A percentile compares a stretch with the other conserved stretches of the same genome.
Evolutionary conservation across 2,329 filamentous ascomycete species (phyloP).

Genomic region (Stylonectria norvegica): DNA sequence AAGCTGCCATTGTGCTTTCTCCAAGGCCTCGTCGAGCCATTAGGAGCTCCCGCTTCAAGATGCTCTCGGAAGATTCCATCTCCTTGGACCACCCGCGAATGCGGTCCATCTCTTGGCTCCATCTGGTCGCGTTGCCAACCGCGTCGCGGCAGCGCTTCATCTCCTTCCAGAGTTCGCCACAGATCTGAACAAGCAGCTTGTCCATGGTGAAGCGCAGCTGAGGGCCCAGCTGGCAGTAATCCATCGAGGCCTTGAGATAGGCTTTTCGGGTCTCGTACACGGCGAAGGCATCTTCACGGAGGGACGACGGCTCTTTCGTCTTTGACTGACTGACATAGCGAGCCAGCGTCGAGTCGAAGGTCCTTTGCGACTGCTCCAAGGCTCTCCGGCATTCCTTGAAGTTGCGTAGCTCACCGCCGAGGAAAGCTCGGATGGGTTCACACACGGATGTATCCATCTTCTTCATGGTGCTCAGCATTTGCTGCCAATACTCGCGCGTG

Average conservation of each 20-base stretch:
- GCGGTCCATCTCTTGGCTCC: constrained; percentile 79
- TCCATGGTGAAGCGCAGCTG: constrained; percentile 82
- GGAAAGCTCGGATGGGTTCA: constrained; percentile 77
- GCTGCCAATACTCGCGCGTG: constrained; percentile 82
- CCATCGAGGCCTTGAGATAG: constrained; percentile 89
- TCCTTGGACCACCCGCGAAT: constrained; percentile 90
- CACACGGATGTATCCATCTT: constrained; percentile 73
- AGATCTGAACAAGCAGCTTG: constrained; percentile 79
- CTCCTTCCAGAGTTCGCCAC: constrained; percentile 84
- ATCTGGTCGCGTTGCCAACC: constrained; percentile 61
- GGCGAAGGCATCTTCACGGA: constrained; percentile 93
- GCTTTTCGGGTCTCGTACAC: constrained; percentile 88
- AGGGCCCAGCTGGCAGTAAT: constrained; percentile 85
- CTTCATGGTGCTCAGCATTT: constrained; percentile 69
- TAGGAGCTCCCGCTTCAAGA: constrained; percentile 79
- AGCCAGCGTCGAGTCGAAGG: constrained; percentile 76
- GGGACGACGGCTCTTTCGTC: constrained; percentile 84
- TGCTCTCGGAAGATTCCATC: constrained; percentile 83
- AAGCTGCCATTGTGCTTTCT: constrained; percentile 65
- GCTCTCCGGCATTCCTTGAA: constrained; percentile 81
- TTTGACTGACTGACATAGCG: constrained; percentile 84
- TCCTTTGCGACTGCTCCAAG: constrained; percentile 77
- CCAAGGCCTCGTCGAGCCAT: constrained; percentile 78
- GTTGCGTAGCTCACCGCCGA: constrained; percentile 72
- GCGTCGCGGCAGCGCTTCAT: constrained; percentile 70